Base-by-base conservation (phyloP, 345 rosid genomes). In the Lumnitzera racemosa region DNA sequence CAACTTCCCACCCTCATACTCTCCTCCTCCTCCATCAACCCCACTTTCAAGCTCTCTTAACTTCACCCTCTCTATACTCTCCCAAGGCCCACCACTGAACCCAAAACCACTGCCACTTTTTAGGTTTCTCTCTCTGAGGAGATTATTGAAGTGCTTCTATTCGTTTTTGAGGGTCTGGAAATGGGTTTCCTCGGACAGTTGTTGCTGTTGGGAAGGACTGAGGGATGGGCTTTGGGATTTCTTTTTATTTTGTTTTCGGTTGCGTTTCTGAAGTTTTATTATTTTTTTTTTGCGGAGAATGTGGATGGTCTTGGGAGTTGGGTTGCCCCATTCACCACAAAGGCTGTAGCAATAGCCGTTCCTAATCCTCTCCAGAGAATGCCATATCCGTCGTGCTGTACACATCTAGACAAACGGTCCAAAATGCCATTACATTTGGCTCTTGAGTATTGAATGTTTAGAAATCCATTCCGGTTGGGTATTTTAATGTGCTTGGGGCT, bases 361-460 rank as follows among this genome's bases (percentile, higher is more conserved):
- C 96, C 97, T n/a, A 94, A 62, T 23, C 99, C 99, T 61, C 95
- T 71, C 95, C 95, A 94, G 25, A 94, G 90, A 61, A 94, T 88
- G 0, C 70, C 5, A 56, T 80, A 79, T 15, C 99, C 96, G 20
- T 94, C 97, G 57, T 79, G 73, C 55, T 62, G 68, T 20, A 90
- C 75, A 55, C 95, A 90, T 68, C 76, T 86, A n/a, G 56, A 57
- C 29, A 90, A 78, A 68, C 99, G 90, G 76, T 94, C 95, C 0
- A 74, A 46, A 24, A 88, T 81, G 31, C 99, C 97, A 3, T 66
- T 58, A 55, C 88, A 90, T 61, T 70, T 79, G 4, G 25, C 61
- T 1, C 0, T 20, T 20, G 20, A 20, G 20, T 20, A 20, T 20
- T 20, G 20, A 20, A 20, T 20, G 20, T 20, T 20, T 20, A 20